Evolutionary conservation across 345 rosid species (phyloP), one percentile per base, ranked within the genome.

Genomic region (Dipteronia sinensis): DNA sequence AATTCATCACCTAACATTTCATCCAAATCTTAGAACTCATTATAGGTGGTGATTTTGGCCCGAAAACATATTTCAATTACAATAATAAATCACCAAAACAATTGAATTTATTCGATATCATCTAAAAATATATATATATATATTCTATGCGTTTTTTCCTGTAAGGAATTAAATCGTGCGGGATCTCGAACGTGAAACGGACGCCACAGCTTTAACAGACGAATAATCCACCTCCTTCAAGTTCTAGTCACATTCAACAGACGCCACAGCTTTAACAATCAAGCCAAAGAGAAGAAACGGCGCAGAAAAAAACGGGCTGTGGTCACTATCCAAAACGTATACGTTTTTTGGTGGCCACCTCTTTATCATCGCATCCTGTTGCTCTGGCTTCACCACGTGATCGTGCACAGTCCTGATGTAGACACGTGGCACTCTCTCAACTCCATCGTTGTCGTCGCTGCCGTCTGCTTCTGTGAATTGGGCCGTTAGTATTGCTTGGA

Each of bases 261-360:
- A 83, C 31, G 88, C 75, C 1, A 88, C 91, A 25, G 90, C 90
- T 82, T 95, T 87, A 62, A 93, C 71, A 29, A 95, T 93, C 70
- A 91, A 70, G 65, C 96, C 99, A 27, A 82, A 82, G 76, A 95
- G 94, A 76, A 73, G 42, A 75, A 90, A 88, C 1, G 98, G 91
- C 69, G 88, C 74, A 25, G 98, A 93, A 84, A 95, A 95, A 68
- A 89, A 88, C 3, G 99, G 98, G 80, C 92, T 89, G 81, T 95
- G 99, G 77, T 95, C 99, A 10, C 86, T 82, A 5, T 93, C 96
- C 86, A 95, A 10, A 47, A 62, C 82, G 68, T 75, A 90, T 5
- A 83, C 92, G 74, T 89, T 77, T 2, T 70, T 79, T 40, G 98
- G 97, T 0, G 93, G 90, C 99, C 99, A 95, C 76, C 69, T 69